phyloP scores from a whole-genome alignment of 1,139 yeast species.

The Blastobotrys serpentis region DNA sequence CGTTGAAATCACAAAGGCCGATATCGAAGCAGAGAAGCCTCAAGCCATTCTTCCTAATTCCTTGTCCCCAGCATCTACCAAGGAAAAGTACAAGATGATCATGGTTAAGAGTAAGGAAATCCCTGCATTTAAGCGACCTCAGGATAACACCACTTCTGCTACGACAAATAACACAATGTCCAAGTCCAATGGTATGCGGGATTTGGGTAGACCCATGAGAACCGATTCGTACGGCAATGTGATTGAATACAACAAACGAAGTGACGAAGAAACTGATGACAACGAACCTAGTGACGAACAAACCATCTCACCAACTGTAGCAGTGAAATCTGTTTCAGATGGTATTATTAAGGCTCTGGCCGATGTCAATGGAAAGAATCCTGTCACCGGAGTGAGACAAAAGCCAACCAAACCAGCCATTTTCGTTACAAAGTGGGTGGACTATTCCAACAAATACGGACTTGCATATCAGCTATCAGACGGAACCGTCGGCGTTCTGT shows the following conservation, averaged over 20 bases:
- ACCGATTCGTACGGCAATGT: conserved; percentile 1
- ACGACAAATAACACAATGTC: background rate
- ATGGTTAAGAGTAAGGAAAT: conserved; percentile 30
- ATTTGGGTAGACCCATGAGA: conserved; percentile 5
- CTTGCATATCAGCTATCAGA: conserved; percentile 89
- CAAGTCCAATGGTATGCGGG: conserved; percentile 10
- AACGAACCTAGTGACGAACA: conserved; percentile 2
- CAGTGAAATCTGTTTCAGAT: conserved; percentile 7
- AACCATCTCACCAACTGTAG: background rate
- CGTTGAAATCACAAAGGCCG: conserved; percentile 64
- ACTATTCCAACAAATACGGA: conserved; percentile 93
- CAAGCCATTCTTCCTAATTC: conserved; percentile 78
- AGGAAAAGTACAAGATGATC: conserved; percentile 75
- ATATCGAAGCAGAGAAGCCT: conserved; percentile 67
- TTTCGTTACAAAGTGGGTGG: conserved; percentile 94
- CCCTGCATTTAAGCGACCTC: conserved; percentile 14
- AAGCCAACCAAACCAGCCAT: conserved; percentile 21
- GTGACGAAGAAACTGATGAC: background rate
- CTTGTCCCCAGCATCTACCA: conserved; percentile 89
- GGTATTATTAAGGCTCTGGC: conserved; percentile 7
- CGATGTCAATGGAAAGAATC: background rate
- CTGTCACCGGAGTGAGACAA: background rate
- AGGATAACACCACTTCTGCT: background rate
- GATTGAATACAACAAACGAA: conserved; percentile 2
- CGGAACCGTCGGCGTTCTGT: conserved; percentile 67